Conservation (phyloP, 768 basidiomycete species). For the Leccinellum albellum region DNA sequence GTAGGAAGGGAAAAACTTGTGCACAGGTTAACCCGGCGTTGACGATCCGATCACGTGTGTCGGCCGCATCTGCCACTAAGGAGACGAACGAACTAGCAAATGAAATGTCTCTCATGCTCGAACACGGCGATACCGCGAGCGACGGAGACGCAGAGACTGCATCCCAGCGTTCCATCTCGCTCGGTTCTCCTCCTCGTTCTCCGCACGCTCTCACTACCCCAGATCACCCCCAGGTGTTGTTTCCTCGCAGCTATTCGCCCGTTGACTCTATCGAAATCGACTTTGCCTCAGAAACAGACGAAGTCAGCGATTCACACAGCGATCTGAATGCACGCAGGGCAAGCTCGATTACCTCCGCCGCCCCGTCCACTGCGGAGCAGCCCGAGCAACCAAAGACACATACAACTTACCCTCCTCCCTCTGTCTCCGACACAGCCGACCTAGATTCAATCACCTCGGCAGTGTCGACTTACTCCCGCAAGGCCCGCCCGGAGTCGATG, state of each 20-base stretch:
- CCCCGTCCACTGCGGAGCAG: slow-evolving; percentile 41
- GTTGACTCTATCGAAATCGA: slow-evolving; percentile 52
- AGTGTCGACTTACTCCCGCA: slow-evolving; percentile 52
- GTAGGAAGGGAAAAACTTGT: neutral
- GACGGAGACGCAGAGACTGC: slow-evolving; percentile 72
- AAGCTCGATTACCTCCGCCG: slow-evolving; percentile 50
- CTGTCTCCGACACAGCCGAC: slow-evolving; percentile 42
- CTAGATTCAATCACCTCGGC: slow-evolving; percentile 59
- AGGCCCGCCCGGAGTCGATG: slow-evolving; percentile 77
- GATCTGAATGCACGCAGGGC: slow-evolving; percentile 33
- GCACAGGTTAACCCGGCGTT: neutral
- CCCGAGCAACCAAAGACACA: slow-evolving; percentile 36
- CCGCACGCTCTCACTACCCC: slow-evolving; percentile 33
- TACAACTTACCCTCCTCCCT: slow-evolving; percentile 50
- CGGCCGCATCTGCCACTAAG: neutral
- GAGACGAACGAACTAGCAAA: neutral
- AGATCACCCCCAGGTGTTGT: slow-evolving; percentile 25
- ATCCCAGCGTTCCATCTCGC: slow-evolving; percentile 72
- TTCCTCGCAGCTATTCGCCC: slow-evolving; percentile 41
- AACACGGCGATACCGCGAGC: slow-evolving; percentile 35
- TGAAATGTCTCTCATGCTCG: neutral
- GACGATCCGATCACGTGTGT: slow-evolving; percentile 17
- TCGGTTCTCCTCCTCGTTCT: slow-evolving; percentile 62
- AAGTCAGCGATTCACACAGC: slow-evolving; percentile 46
- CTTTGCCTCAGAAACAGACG: slow-evolving; percentile 51